Base-by-base conservation (phyloP, 2,329 filamentous ascomycete species). In the Monosporascus sp. region DNA sequence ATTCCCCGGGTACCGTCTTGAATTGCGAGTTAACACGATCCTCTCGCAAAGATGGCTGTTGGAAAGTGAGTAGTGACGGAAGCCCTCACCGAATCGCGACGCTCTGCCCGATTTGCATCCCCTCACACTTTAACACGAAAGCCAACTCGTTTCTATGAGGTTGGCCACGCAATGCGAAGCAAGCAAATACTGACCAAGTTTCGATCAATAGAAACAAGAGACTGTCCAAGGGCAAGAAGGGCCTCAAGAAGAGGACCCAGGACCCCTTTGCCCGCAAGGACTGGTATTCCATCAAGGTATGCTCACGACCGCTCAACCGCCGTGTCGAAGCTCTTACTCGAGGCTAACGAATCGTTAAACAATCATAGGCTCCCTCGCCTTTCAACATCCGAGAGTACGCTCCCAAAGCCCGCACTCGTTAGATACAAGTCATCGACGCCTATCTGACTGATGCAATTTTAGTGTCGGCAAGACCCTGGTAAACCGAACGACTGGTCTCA, bases 201-300 rank as follows among this genome's bases (percentile, higher is more conserved):
- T 62, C 63, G 17, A 17, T 65, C 52, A 64, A 67, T 68, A 91
- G 88, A 90, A 99, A 99, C 88, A 99, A 99, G 91, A 91, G 94
- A 85, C 87, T 99, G 83, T 97, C 94, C 66, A 99, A 99, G 87
- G 94, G 94, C 83, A 99, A 97, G 91, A 99, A 99, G 87, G 93
- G 94, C 79, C 85, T 97, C 76, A 97, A 97, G 91, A 97, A 99
- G 93, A 93, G 93, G 83, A 93, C 92, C 72, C 82, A 88, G 70
- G 94, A 99, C 79, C 93, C 94, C 72, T 97, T 97, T 84, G 85
- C 92, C 72, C 90, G 93, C 76, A 99, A 99, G 86, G 94, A 97
- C 78, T 97, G 95, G 90, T 99, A 92, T 83, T 90, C 88, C 72
- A 87, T 99, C 80, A 97, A 97, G 87, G 88, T 90, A 72, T 66